phyloP scores from a whole-genome alignment of 805 yeast genomes.

The Nakazawaea anatomiae region DNA sequence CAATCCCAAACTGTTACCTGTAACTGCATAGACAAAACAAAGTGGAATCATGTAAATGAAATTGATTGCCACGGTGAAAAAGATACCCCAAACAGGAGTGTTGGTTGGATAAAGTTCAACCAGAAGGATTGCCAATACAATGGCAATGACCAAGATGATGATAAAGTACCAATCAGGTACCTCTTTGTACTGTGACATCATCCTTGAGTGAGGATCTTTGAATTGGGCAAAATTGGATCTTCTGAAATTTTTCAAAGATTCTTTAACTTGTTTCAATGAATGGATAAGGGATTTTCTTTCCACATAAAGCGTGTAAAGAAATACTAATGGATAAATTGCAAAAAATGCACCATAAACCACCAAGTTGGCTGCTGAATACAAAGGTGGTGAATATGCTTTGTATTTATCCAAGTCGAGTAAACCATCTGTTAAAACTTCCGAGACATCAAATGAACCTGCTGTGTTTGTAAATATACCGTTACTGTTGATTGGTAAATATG shows the following conservation, averaged over 20 bases:
- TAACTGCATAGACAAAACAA: not conserved
- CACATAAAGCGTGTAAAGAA: constrained; percentile 51
- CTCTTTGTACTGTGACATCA: constrained; percentile 55
- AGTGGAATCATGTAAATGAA: not conserved
- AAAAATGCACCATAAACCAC: constrained; percentile 54
- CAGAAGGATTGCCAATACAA: constrained; percentile 33
- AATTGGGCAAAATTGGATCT: constrained; percentile 20
- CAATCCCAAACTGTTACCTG: not conserved
- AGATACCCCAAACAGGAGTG: not conserved
- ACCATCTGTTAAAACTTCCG: constrained; percentile 37
- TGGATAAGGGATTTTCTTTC: constrained; percentile 44
- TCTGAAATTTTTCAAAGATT: constrained; percentile 27
- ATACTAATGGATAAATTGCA: constrained; percentile 58
- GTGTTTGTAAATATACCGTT: constrained; percentile 44
- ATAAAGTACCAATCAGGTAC: constrained; percentile 73
- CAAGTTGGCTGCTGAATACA: constrained; percentile 49
- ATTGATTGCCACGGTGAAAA: not conserved
- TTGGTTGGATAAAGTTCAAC: constrained; percentile 12
- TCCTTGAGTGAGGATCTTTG: constrained; percentile 24
- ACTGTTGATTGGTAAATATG: constrained; percentile 40
- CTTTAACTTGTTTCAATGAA: constrained; percentile 14
- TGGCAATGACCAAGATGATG: constrained; percentile 35
- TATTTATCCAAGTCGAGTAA: constrained; percentile 43
- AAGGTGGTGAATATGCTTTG: constrained; percentile 56
- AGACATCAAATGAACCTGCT: constrained; percentile 43